Conservation (phyloP, 202 grass and related monocot species). For the Brachypodium distachyon region DNA sequence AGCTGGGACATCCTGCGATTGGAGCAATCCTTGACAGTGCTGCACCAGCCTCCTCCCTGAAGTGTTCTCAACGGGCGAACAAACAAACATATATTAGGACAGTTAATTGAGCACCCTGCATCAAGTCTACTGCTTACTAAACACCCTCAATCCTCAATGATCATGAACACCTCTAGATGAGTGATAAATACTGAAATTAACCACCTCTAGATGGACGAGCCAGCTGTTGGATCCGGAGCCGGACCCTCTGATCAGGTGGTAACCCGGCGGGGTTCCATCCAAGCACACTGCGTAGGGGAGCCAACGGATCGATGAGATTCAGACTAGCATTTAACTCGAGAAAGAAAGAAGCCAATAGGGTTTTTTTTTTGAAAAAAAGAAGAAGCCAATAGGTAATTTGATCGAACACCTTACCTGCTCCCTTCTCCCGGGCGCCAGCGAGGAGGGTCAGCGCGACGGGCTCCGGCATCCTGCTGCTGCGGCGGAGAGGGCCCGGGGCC, state of each 20-base stretch:
- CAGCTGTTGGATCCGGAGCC: slow-evolving; percentile 48
- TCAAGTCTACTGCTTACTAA: not conserved
- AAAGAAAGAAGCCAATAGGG: not conserved
- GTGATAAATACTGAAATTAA: too few species aligned
- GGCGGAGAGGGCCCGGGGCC: not conserved
- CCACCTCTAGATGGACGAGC: slow-evolving; percentile 56
- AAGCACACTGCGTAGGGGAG: too few species aligned
- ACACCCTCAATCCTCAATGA: too few species aligned
- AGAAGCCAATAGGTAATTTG: too few species aligned
- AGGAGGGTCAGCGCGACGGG: slow-evolving; percentile 42
- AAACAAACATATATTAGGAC: not conserved
- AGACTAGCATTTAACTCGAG: not conserved
- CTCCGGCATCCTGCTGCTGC: not conserved
- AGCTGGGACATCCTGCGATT: not conserved
- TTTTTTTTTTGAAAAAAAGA: too few species aligned
- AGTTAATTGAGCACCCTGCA: too few species aligned
- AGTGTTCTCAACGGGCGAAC: not conserved
- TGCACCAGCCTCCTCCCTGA: slow-evolving; percentile 60
- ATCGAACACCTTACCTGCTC: slow-evolving; percentile 19
- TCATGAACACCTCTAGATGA: too few species aligned
- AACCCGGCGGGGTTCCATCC: slow-evolving; percentile 57
- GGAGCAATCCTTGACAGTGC: slow-evolving; percentile 16
- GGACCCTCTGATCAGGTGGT: slow-evolving; percentile 57
- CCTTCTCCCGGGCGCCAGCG: slow-evolving; percentile 21
- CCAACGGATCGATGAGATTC: too few species aligned